Evolutionary conservation across 352 stramenopile species (phyloP).

Genomic region (Pythium dissimile): DNA sequence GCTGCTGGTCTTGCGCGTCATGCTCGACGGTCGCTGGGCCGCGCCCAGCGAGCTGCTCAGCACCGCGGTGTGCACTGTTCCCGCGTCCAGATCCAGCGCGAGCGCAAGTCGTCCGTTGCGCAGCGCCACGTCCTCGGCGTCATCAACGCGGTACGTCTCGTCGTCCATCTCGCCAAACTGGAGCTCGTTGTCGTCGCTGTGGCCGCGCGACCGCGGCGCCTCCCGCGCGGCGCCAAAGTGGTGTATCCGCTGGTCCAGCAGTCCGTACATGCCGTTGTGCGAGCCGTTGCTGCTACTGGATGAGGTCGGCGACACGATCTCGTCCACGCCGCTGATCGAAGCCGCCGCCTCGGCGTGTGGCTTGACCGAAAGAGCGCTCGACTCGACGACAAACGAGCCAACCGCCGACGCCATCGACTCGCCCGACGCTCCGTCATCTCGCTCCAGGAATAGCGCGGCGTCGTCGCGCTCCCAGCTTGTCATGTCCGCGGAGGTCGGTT

Average conservation of each 20-base stretch:
- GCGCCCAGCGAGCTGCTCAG: conserved; percentile 10
- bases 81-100: conserved; percentile 62
- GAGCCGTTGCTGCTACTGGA: conserved; percentile 30
- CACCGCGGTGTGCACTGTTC: conserved; percentile 31
- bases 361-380: neutral
- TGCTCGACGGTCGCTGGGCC: conserved; percentile 34
- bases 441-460: conserved; percentile 16
- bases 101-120: conserved; percentile 38
- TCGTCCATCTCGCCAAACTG: conserved; percentile 29
- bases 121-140: conserved; percentile 22
- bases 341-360: neutral
- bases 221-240: too few relatives aligned
- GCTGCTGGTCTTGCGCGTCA: conserved; percentile 75
- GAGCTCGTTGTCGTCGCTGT: conserved; percentile 23
- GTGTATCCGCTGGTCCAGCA: conserved; percentile 18
- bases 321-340: neutral
- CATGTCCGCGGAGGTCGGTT: neutral
- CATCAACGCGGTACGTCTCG: conserved; percentile 12
- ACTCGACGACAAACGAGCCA: conserved; percentile 22
- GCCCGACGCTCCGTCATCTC: neutral
- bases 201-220: conserved; percentile 2
- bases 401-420: conserved; percentile 17
- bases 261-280: conserved; percentile 10
- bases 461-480: conserved; percentile 30
- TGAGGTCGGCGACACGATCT: conserved; percentile 28